A percentile compares a stretch with the other conserved stretches of the same genome.
These are phyloP conservation scores for Amoebophrya sp. DNA, from an alignment of 169 alveolate species.

Conservation along the genomic window DNA sequence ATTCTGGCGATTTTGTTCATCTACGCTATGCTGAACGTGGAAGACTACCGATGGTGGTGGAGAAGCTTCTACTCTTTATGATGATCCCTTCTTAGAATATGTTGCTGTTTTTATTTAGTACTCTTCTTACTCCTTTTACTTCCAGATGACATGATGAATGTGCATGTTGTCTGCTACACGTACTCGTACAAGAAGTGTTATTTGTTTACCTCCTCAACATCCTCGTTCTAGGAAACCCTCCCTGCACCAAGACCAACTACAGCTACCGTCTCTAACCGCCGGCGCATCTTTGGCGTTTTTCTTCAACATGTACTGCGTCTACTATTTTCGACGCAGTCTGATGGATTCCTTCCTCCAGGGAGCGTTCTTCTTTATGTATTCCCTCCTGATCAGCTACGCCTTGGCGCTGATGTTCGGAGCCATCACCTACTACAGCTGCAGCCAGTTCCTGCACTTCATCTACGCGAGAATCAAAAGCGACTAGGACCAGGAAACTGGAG, in stretches of 20 bases:
- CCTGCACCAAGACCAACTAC: no score
- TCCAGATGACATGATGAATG: no score
- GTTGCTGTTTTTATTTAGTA: no score
- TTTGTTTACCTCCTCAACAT: no score
- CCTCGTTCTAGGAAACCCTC: no score
- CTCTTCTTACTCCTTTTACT: no score
- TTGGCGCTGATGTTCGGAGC: not conserved
- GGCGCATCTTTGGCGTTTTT: not conserved
- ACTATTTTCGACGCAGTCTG: not conserved
- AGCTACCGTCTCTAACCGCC: no score
- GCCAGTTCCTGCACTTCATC: not conserved
- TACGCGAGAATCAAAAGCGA: slow-evolving; percentile 12
- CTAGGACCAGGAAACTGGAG: no score
- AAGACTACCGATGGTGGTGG: not conserved
- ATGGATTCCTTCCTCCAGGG: not conserved
- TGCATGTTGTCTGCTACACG: no score
- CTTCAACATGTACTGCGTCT: not conserved
- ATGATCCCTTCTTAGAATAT: no score
- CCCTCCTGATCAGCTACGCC: not conserved
- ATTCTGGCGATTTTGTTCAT: not conserved
- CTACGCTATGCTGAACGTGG: not conserved
- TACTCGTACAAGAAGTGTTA: no score
- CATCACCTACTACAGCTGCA: not conserved
- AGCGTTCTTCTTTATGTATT: not conserved
- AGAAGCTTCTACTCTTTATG: not conserved